Conservation (phyloP, 2,329 filamentous ascomycete genomes). For the Penicillium sp. region DNA sequence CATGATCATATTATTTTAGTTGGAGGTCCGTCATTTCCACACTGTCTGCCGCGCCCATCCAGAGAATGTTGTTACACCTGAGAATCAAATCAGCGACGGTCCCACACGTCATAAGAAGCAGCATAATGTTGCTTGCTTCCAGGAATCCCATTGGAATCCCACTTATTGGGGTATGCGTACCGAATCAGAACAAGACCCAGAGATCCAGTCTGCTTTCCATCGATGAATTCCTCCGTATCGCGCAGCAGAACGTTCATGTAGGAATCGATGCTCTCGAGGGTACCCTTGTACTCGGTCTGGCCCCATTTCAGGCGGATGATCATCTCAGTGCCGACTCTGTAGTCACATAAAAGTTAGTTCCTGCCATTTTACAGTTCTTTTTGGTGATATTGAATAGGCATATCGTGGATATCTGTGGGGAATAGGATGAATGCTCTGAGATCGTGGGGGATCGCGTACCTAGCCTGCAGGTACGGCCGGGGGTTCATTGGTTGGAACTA, state of each 20-base stretch:
- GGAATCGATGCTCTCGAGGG: slow-evolving; percentile 87
- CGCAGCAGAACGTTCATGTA: slow-evolving; percentile 99
- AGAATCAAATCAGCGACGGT: neutral
- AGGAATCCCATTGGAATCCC: neutral
- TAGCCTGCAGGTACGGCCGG: slow-evolving; percentile 89
- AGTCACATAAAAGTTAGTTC: slow-evolving; percentile 12
- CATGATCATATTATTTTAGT: slow-evolving; percentile 30
- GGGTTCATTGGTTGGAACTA: slow-evolving; percentile 94
- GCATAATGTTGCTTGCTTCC: neutral
- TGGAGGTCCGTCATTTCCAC: slow-evolving; percentile 50
- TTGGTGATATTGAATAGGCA: neutral
- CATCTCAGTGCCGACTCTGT: slow-evolving; percentile 83
- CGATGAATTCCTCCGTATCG: slow-evolving; percentile 88
- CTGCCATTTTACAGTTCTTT: neutral
- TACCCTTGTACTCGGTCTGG: slow-evolving; percentile 94
- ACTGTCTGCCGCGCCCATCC: slow-evolving; percentile 67
- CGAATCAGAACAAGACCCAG: slow-evolving; percentile 91
- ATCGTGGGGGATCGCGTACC: slow-evolving; percentile 59
- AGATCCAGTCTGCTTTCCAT: slow-evolving; percentile 79
- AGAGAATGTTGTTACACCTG: slow-evolving; percentile 96
- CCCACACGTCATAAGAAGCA: neutral
- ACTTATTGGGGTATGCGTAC: slow-evolving; percentile 48
- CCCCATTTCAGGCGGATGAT: slow-evolving; percentile 96
- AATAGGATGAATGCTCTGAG: neutral
- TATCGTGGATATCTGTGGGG: neutral